phyloP scores from a whole-genome alignment of 2,329 filamentous ascomycete species.

The Didymella sp. region DNA sequence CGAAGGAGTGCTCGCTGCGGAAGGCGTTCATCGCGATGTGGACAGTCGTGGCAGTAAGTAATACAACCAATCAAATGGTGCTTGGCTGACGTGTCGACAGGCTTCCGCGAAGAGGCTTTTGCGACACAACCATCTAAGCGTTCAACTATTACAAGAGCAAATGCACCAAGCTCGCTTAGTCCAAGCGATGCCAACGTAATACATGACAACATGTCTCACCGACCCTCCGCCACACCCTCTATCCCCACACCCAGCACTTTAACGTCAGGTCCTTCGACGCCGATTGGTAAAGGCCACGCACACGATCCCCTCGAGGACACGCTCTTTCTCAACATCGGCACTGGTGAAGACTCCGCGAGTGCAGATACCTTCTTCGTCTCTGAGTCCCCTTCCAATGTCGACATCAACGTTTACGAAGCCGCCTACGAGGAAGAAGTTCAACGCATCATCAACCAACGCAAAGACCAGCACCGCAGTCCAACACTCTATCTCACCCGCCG shows the following conservation, averaged over 20 bases:
- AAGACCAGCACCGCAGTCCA: slow-evolving; percentile 50
- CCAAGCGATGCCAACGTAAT: slow-evolving; percentile 37
- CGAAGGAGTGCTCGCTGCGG: slow-evolving; percentile 59
- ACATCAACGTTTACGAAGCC: slow-evolving; percentile 86
- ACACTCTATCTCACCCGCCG: slow-evolving; percentile 65
- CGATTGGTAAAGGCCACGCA: slow-evolving; percentile 62
- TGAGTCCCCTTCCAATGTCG: slow-evolving; percentile 83
- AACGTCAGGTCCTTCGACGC: slow-evolving; percentile 37
- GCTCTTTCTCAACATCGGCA: slow-evolving; percentile 78
- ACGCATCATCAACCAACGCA: slow-evolving; percentile 65
- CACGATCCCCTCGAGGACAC: slow-evolving; percentile 70
- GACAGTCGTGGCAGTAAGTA: slow-evolving; percentile 37
- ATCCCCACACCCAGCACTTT: slow-evolving; percentile 27
- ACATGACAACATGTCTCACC: slow-evolving; percentile 43
- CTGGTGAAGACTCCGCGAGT: slow-evolving; percentile 56
- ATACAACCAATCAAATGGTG: neutral
- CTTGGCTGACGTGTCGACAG: slow-evolving; percentile 4
- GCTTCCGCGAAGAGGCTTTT: slow-evolving; percentile 18
- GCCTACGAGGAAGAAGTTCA: slow-evolving; percentile 85
- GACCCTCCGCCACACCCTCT: slow-evolving; percentile 36
- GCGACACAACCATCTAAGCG: slow-evolving; percentile 14
- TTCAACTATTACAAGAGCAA: slow-evolving; percentile 19
- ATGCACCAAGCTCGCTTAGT: slow-evolving; percentile 30
- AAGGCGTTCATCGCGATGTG: slow-evolving; percentile 61
- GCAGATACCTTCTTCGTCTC: slow-evolving; percentile 65